A percentile compares a stretch with the other conserved stretches of the same genome.
Conservation (phyloP, 2,329 filamentous ascomycete genomes). For the Xylogone sp. region DNA sequence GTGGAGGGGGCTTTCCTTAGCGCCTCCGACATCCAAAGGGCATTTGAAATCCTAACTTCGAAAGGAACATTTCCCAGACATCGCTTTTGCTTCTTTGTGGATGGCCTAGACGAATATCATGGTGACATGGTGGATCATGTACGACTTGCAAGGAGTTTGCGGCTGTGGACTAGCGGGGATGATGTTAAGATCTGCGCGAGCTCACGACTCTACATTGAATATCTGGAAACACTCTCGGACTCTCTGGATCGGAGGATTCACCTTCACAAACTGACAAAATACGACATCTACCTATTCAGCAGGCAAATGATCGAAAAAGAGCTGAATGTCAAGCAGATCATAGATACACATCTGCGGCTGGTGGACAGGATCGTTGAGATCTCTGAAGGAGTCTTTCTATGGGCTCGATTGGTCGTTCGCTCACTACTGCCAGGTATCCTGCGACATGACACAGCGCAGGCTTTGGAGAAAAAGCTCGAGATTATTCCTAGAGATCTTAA, state of each 20-base stretch:
- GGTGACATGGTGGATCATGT: conserved; percentile 16
- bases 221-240: conserved; percentile 12
- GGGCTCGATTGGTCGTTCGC: conserved; percentile 24
- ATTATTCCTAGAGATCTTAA: not conserved
- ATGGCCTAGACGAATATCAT: conserved; percentile 29
- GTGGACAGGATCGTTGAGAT: conserved; percentile 16
- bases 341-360: conserved; percentile 16
- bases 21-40: not conserved
- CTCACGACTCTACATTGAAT: conserved; percentile 17
- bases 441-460: conserved; percentile 16
- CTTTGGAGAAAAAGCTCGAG: not conserved
- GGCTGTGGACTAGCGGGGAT: conserved; percentile 5
- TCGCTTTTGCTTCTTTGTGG: conserved; percentile 30
- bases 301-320: conserved; percentile 3
- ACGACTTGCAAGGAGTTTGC: conserved; percentile 12
- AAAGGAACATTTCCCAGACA: not conserved
- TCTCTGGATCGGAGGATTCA: conserved; percentile 7
- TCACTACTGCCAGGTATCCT: conserved; percentile 8
- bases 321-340: conserved; percentile 5
- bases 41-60: not conserved
- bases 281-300: conserved; percentile 9
- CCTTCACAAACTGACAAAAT: conserved; percentile 14
- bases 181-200: conserved; percentile 12
- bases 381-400: conserved; percentile 28
- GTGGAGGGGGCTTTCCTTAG: no score